A percentile compares a stretch with the other conserved stretches of the same genome.
phyloP scores from a whole-genome alignment of 1,284 basidiomycete genomes.

The Singerocomus inundabilis region DNA sequence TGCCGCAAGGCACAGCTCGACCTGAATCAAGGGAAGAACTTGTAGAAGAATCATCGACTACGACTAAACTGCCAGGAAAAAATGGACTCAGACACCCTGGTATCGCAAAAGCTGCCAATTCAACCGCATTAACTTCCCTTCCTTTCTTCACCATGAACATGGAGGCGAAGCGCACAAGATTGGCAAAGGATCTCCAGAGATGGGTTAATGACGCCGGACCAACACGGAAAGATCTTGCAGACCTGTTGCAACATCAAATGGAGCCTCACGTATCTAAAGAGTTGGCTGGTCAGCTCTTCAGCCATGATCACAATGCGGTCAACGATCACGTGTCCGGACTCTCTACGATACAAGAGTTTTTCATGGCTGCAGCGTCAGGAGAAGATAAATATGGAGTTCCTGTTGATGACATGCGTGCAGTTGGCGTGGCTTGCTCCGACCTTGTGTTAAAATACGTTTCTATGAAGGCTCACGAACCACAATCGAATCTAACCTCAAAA shows the following conservation, averaged over 20 bases:
- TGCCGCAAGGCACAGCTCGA: conserved; percentile 61
- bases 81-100: conserved; percentile 53
- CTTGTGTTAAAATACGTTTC: conserved; percentile 93
- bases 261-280: conserved; percentile 80
- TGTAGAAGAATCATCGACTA: conserved; percentile 44
- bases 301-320: conserved; percentile 93
- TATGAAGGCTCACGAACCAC: conserved; percentile 88
- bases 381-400: conserved; percentile 57
- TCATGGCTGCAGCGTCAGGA: conserved; percentile 54
- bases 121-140: conserved; percentile 34
- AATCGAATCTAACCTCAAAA: conserved; percentile 87
- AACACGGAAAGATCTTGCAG: conserved; percentile 84
- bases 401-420: conserved; percentile 56
- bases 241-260: conserved; percentile 89
- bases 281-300: conserved; percentile 82
- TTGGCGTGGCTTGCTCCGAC: conserved; percentile 90
- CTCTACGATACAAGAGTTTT: conserved; percentile 73
- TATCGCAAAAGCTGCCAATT: conserved; percentile 35
- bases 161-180: conserved; percentile 72
- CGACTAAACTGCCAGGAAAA: conserved; percentile 44
- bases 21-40: conserved; percentile 64
- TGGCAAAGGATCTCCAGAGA: conserved; percentile 76
- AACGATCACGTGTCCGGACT: conserved; percentile 89
- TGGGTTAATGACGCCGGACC: conserved; percentile 85
- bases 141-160: conserved; percentile 72